Conservation (phyloP, 805 yeast species). For the Yamadazyma akitaensis region DNA sequence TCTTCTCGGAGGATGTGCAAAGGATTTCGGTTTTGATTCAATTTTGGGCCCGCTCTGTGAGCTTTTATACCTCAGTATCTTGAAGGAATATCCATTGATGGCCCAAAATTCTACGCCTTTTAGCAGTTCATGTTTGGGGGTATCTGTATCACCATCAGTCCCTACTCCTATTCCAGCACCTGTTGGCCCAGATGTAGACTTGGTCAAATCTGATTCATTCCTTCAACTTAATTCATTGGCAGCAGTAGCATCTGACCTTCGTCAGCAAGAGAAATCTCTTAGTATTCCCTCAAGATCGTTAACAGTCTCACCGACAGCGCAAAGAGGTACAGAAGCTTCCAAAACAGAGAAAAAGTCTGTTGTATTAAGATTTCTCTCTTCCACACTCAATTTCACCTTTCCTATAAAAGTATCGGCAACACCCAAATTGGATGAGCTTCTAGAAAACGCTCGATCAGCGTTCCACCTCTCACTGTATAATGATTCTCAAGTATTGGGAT, state of each 20-base stretch:
- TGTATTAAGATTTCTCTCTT: conserved; percentile 48
- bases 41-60: conserved; percentile 66
- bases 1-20: conserved; percentile 65
- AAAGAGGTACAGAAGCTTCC: not conserved
- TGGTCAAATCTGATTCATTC: conserved; percentile 6
- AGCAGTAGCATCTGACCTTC: conserved; percentile 26
- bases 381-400: conserved; percentile 61
- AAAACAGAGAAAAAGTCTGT: conserved; percentile 24
- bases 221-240: conserved; percentile 29
- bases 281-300: conserved; percentile 6
- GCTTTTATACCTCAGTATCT: conserved; percentile 56
- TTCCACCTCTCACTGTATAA: conserved; percentile 41
- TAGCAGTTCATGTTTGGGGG: not conserved
- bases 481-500: conserved; percentile 21
- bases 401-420: conserved; percentile 66
- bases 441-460: conserved; percentile 72
- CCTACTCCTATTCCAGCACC: not conserved
- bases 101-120: conserved; percentile 39
- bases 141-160: not conserved
- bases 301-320: not conserved
- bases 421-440: conserved; percentile 74
- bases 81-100: conserved; percentile 63
- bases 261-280: conserved; percentile 17
- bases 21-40: conserved; percentile 77
- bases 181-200: not conserved